These are phyloP conservation scores for Brassica rapa DNA, from an alignment of 345 rosid genomes.

Conservation along the genomic window DNA sequence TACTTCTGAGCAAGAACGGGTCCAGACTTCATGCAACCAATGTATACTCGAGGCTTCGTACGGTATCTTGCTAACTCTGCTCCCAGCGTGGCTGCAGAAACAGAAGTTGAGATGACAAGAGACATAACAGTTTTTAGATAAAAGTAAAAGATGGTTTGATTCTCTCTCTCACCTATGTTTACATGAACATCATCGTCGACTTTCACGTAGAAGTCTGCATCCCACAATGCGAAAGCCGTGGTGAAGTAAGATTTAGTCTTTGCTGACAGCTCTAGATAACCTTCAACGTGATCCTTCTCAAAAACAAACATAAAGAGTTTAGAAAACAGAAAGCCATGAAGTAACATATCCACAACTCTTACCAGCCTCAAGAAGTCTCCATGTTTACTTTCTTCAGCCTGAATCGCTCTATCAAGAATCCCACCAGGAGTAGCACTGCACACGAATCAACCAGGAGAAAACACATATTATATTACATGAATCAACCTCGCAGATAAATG, in stretches of 20 bases:
- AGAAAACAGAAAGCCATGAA: neutral
- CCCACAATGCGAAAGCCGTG: constrained; percentile 86
- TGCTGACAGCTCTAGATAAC: constrained; percentile 94
- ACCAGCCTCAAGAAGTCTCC: constrained; percentile 97
- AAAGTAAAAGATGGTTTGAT: constrained; percentile 1
- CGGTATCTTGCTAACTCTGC: constrained; percentile 73
- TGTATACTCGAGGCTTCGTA: constrained; percentile 71
- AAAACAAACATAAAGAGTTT: constrained; percentile 1
- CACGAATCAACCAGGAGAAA: too few species aligned
- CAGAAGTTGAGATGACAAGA: constrained; percentile 17
- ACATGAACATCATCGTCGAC: constrained; percentile 98
- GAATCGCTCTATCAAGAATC: constrained; percentile 90
- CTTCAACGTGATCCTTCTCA: constrained; percentile 89
- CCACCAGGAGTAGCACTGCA: constrained; percentile 89
- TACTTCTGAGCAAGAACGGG: constrained; percentile 97
- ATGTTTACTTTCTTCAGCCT: constrained; percentile 90
- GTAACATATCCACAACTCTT: constrained; percentile 12
- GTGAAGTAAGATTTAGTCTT: constrained; percentile 87
- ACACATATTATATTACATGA: neutral
- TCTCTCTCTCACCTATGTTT: constrained; percentile 65
- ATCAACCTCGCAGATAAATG: neutral
- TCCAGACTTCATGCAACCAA: constrained; percentile 99
- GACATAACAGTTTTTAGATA: neutral
- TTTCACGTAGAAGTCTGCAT: constrained; percentile 96
- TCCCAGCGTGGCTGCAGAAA: constrained; percentile 84